phyloP scores from a whole-genome alignment of 805 yeast species.

The Candida tallmaniae region DNA sequence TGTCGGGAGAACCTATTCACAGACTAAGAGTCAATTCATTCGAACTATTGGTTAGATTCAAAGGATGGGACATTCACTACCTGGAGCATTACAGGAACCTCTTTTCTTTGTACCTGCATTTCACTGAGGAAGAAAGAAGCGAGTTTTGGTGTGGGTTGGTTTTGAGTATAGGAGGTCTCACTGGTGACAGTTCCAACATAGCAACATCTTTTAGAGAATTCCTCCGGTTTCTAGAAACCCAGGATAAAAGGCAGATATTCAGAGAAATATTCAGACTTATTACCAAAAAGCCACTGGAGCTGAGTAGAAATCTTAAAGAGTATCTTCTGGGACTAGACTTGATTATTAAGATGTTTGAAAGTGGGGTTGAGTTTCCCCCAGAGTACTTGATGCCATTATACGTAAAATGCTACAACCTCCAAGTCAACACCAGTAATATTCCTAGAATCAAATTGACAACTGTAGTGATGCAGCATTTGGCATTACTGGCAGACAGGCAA shows the following conservation, averaged over 20 bases:
- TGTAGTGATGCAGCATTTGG: conserved; percentile 40
- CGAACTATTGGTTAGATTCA: conserved; percentile 22
- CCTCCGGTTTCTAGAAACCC: conserved; percentile 14
- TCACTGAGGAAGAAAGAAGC: background rate
- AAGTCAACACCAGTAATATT: conserved; percentile 43
- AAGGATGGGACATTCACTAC: conserved; percentile 12
- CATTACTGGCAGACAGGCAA: conserved; percentile 8
- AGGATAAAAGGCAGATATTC: conserved; percentile 8
- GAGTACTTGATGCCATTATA: conserved; percentile 34
- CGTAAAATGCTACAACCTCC: conserved; percentile 51
- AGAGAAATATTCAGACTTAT: conserved; percentile 16
- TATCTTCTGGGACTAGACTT: conserved; percentile 21
- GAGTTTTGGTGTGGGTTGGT: conserved; percentile 54
- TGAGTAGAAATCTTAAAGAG: conserved; percentile 15
- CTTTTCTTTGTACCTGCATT: conserved; percentile 3
- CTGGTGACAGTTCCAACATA: conserved; percentile 44
- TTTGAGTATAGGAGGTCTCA: conserved; percentile 52
- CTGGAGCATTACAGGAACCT: conserved; percentile 6
- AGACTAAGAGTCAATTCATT: conserved; percentile 44
- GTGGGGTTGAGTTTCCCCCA: conserved; percentile 27
- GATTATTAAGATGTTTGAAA: conserved; percentile 38
- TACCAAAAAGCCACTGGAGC: conserved; percentile 10
- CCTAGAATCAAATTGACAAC: conserved; percentile 37
- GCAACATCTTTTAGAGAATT: conserved; percentile 35
- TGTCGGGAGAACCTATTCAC: conserved; percentile 63